Evolutionary conservation across 2,329 filamentous ascomycete genomes (phyloP).

Genomic region (Fusarium sp.): DNA sequence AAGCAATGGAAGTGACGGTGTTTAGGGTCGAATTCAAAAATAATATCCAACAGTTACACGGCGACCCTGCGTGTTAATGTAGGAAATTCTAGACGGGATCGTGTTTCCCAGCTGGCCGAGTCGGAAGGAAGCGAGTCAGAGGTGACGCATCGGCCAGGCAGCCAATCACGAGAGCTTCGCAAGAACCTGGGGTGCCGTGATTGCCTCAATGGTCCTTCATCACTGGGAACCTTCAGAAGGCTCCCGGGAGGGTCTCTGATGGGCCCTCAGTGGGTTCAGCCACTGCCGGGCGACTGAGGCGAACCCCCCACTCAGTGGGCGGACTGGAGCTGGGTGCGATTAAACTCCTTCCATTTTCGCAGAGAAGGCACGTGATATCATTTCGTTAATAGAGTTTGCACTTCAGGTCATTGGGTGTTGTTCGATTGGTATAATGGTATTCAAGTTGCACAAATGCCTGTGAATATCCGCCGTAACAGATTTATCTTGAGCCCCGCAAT

Average conservation of each 20-base stretch:
- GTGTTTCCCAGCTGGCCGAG: slow-evolving; percentile 20
- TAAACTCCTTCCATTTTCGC: slow-evolving; percentile 4
- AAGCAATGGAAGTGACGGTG: neutral
- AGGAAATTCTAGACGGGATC: slow-evolving; percentile 6
- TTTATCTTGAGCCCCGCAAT: neutral
- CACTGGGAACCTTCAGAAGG: neutral
- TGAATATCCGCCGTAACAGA: neutral
- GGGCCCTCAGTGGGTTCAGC: neutral
- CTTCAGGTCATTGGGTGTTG: neutral
- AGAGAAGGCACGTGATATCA: neutral
- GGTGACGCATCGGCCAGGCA: slow-evolving; percentile 44
- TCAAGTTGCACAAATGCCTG: neutral
- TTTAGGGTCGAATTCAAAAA: neutral
- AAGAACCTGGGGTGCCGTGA: slow-evolving; percentile 33
- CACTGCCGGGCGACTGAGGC: slow-evolving; percentile 2
- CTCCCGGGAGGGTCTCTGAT: slow-evolving; percentile 11
- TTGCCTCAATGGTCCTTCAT: slow-evolving; percentile 35
- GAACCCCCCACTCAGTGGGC: neutral
- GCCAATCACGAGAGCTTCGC: slow-evolving; percentile 38
- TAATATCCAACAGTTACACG: neutral
- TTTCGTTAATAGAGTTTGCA: neutral
- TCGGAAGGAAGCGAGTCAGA: slow-evolving; percentile 36
- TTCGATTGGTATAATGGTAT: neutral
- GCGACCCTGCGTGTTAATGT: slow-evolving; percentile 2
- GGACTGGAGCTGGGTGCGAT: neutral